Evolutionary conservation across 768 basidiomycete genomes (phyloP).

Genomic region (Hericium rajendrae): DNA sequence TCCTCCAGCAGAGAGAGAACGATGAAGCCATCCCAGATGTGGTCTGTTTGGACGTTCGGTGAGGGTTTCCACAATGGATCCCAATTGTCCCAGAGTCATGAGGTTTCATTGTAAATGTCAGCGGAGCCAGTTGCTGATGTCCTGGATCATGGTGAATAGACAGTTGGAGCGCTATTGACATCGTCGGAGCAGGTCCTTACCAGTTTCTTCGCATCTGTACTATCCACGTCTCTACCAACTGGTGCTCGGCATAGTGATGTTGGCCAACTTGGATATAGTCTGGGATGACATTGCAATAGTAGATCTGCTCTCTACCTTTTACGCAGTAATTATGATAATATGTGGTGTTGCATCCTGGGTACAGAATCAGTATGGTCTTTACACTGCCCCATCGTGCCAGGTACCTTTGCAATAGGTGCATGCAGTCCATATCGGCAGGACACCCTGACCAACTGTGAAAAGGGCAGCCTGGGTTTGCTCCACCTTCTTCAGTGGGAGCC

Average conservation of each 20-base stretch:
- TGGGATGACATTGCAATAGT: neutral
- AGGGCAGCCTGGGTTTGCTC: neutral
- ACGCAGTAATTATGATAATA: neutral
- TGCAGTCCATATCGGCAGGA: neutral
- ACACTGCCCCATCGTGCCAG: neutral
- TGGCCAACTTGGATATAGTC: neutral
- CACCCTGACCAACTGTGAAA: neutral
- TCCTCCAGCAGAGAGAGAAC: conserved; percentile 20
- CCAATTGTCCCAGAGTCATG: neutral
- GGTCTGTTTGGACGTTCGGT: conserved; percentile 9
- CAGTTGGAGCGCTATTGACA: neutral
- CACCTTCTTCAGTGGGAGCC: neutral
- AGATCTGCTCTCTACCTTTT: neutral
- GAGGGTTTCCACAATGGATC: neutral
- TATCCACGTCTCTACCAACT: neutral
- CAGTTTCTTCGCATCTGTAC: neutral
- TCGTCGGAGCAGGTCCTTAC: neutral
- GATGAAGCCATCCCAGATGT: conserved; percentile 25
- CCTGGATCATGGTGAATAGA: neutral
- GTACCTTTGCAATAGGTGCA: neutral
- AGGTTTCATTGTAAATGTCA: neutral
- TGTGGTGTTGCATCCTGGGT: neutral
- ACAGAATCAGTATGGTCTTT: neutral
- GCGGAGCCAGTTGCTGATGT: neutral
- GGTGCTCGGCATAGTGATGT: neutral